Conservation (phyloP, 495 filamentous ascomycete genomes). For the Immersiella caudata region DNA sequence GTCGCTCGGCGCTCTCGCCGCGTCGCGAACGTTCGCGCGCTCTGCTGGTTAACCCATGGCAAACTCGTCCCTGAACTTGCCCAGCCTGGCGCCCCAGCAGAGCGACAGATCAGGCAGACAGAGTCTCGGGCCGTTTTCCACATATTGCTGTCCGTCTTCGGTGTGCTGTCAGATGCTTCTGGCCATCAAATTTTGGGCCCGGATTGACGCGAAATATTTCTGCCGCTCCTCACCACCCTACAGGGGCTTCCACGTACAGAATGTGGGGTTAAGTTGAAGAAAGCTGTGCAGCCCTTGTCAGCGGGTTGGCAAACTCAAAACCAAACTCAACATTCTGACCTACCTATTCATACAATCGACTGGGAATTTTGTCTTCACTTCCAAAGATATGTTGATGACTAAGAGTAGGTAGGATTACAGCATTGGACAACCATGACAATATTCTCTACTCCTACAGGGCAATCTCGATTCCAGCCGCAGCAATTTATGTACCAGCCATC, state of each 20-base stretch:
- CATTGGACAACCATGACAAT: too few relatives aligned
- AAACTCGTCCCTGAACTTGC: slow-evolving; percentile 22
- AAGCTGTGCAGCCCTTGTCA: too few relatives aligned
- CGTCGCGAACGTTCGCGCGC: slow-evolving; percentile 36
- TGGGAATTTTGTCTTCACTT: too few relatives aligned
- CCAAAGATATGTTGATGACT: too few relatives aligned
- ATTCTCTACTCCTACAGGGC: background rate
- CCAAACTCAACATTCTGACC: too few relatives aligned
- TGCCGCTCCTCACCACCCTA: slow-evolving; percentile 19
- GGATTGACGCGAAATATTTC: slow-evolving; percentile 8
- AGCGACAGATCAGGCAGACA: slow-evolving; percentile 41
- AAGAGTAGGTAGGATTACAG: background rate
- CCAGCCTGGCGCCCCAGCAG: slow-evolving; percentile 19
- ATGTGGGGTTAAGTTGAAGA: too few relatives aligned
- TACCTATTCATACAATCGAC: too few relatives aligned
- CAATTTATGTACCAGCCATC: background rate
- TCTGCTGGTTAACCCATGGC: slow-evolving; percentile 38
- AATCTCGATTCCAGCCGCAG: background rate
- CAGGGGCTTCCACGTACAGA: background rate
- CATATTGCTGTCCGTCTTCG: slow-evolving; percentile 24
- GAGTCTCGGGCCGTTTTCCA: slow-evolving; percentile 39
- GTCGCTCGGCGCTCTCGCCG: slow-evolving; percentile 38
- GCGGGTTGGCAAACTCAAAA: too few relatives aligned
- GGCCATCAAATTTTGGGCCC: background rate
- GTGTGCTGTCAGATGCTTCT: background rate